A percentile compares a stretch with the other conserved stretches of the same genome.
Conservation (phyloP, 805 yeast species). For the Kuraishia molischiana region DNA sequence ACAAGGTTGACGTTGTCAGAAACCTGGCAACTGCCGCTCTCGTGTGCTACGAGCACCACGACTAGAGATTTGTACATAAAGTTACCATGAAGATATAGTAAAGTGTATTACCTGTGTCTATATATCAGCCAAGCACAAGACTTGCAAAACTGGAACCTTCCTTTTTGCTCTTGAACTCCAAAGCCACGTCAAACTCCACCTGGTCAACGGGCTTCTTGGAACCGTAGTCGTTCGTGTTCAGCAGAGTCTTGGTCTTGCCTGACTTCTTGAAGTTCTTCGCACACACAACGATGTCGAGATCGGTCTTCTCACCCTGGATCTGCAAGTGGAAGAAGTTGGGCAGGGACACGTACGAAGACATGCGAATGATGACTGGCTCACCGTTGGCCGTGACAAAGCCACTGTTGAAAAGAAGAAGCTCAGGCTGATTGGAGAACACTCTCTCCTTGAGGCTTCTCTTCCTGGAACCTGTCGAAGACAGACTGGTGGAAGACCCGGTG, state of each 20-base stretch:
- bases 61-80: conserved; percentile 1
- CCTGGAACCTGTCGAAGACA: background rate
- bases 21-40: conserved; percentile 73
- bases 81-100: too few relatives aligned
- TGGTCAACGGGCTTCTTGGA: background rate
- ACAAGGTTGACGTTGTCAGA: conserved; percentile 79
- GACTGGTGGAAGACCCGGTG: background rate
- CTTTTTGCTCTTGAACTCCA: background rate
- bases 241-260: conserved; percentile 3
- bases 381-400: background rate
- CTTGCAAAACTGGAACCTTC: background rate
- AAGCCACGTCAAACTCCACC: background rate
- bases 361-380: background rate
- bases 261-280: conserved; percentile 5
- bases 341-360: background rate
- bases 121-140: background rate
- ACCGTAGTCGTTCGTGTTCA: conserved; percentile 11
- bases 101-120: too few relatives aligned
- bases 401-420: conserved; percentile 1
- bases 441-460: conserved; percentile 1
- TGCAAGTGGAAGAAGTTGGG: conserved; percentile 1
- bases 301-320: background rate
- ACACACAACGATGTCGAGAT: conserved; percentile 8
- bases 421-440: conserved; percentile 1
- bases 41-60: conserved; percentile 25